phyloP scores from a whole-genome alignment of 140 eudicot species.

The Oenanthe javanica region DNA sequence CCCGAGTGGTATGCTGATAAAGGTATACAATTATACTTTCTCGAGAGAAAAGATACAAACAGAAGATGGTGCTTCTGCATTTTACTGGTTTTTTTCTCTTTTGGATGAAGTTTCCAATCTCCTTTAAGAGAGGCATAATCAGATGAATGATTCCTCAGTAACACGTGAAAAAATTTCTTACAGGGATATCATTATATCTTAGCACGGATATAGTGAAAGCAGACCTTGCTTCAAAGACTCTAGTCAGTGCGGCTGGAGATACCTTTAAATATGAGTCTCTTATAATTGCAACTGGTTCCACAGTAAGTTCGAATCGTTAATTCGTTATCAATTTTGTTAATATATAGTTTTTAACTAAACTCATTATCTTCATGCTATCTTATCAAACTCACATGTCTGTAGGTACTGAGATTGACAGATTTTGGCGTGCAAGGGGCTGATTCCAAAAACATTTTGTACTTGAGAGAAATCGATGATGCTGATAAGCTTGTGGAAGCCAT shows the following conservation, averaged over 20 bases:
- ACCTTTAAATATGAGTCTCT: conserved; percentile 50
- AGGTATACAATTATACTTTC: conserved; percentile 30
- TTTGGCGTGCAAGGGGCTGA: conserved; percentile 95
- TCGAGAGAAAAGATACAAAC: background rate
- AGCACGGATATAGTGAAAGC: conserved; percentile 86
- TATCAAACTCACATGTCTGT: conserved; percentile 15
- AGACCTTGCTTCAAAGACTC: conserved; percentile 79
- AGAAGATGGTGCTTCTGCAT: background rate
- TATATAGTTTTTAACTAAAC: background rate
- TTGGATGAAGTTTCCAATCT: background rate
- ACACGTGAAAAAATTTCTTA: background rate
- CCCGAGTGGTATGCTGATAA: conserved; percentile 96
- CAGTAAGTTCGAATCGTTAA: conserved; percentile 59
- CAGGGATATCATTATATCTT: conserved; percentile 74
- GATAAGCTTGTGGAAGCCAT: conserved; percentile 84
- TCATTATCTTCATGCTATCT: conserved; percentile 1
- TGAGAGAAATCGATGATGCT: conserved; percentile 96
- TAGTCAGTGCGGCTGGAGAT: conserved; percentile 76
- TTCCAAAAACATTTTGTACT: conserved; percentile 79
- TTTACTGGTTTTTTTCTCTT: background rate
- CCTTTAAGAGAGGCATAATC: no score
- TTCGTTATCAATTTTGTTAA: background rate
- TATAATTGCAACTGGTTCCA: conserved; percentile 89
- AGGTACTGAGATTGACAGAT: conserved; percentile 85
- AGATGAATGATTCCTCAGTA: conserved; percentile 4